Conservation (phyloP, 2,329 filamentous ascomycete species). For the Endothia cerciana region DNA sequence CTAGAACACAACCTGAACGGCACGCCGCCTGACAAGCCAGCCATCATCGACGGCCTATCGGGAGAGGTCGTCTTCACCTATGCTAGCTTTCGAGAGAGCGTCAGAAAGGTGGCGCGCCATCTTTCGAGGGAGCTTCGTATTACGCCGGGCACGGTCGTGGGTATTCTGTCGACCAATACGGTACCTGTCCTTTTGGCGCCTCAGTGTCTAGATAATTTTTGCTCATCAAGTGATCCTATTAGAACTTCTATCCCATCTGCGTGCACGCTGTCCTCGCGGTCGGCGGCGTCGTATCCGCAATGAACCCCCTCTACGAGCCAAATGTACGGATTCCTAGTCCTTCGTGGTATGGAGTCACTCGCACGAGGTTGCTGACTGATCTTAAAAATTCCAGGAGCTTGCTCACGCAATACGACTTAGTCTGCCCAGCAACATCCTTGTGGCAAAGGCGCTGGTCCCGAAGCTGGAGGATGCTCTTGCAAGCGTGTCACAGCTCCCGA, state of each 20-base stretch:
- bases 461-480: slow-evolving; percentile 3
- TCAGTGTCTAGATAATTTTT: too few relatives aligned
- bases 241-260: slow-evolving; percentile 25
- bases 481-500: background rate
- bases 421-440: slow-evolving; percentile 20
- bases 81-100: slow-evolving; percentile 17
- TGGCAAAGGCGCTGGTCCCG: slow-evolving; percentile 14
- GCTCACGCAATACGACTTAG: slow-evolving; percentile 20
- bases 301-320: slow-evolving; percentile 24
- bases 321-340: background rate
- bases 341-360: background rate
- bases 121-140: slow-evolving; percentile 13
- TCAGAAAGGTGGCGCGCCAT: slow-evolving; percentile 24
- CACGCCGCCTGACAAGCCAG: slow-evolving; percentile 18
- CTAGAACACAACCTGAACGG: slow-evolving; percentile 23
- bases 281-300: slow-evolving; percentile 20
- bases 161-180: slow-evolving; percentile 23
- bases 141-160: slow-evolving; percentile 12
- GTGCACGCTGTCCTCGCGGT: slow-evolving; percentile 24
- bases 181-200: slow-evolving; percentile 1
- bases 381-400: slow-evolving; percentile 8
- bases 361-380: background rate
- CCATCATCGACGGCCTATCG: slow-evolving; percentile 22
- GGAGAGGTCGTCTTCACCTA: slow-evolving; percentile 24
- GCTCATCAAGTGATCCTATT: too few relatives aligned